A percentile compares a stretch with the other conserved stretches of the same genome.
phyloP scores from a whole-genome alignment of 2,329 filamentous ascomycete species.

The Rhexocercosporidium sp. region DNA sequence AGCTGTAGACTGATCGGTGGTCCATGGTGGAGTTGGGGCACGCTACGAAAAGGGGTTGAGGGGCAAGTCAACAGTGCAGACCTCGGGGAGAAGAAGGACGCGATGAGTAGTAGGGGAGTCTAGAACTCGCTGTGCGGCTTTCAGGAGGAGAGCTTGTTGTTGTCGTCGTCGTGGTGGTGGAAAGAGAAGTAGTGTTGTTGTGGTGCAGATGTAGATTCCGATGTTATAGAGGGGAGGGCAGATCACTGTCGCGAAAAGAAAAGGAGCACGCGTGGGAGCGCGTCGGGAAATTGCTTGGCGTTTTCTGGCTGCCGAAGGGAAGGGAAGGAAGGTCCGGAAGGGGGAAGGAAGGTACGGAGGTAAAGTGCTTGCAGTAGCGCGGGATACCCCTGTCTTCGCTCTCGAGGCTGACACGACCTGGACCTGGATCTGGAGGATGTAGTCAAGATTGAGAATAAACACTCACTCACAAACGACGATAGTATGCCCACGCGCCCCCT shows the following conservation, averaged over 20 bases:
- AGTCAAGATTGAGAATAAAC: neutral
- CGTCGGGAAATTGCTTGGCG: neutral
- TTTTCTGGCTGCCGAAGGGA: neutral
- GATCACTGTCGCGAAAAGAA: neutral
- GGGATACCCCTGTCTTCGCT: neutral
- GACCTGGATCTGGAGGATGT: neutral
- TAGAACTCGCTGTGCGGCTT: neutral
- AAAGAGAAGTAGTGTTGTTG: neutral
- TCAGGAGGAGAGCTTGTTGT: neutral
- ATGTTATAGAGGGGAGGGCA: neutral
- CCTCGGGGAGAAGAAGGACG: neutral
- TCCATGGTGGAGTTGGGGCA: conserved; percentile 66
- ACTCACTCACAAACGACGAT: neutral
- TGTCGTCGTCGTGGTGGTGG: neutral
- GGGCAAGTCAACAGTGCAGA: neutral
- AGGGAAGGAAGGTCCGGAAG: too few species aligned
- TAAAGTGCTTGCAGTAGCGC: conserved; percentile 24
- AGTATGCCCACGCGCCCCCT: neutral
- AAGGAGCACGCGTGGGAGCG: conserved; percentile 5
- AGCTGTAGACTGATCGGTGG: conserved; percentile 82
- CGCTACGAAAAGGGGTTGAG: neutral
- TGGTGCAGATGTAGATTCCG: neutral
- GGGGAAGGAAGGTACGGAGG: too few species aligned
- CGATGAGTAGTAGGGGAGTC: neutral
- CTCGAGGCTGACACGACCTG: neutral